Conservation (phyloP, 2,329 filamentous ascomycete genomes). For the Pseudocercospora fuligena region DNA sequence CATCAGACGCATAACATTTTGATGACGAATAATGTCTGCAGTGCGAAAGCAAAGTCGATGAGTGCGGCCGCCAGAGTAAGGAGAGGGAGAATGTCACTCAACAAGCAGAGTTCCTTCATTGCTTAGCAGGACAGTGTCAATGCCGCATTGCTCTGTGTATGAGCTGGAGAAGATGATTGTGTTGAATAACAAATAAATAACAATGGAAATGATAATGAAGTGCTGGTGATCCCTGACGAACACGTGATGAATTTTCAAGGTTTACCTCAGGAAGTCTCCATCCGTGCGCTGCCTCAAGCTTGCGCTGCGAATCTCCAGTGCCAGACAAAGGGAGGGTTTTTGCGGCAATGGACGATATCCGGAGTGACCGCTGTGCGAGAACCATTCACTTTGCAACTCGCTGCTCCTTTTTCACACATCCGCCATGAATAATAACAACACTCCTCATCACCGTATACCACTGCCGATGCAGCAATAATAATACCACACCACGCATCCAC, state of each 20-base stretch:
- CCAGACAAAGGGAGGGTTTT: neutral
- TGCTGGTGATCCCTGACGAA: neutral
- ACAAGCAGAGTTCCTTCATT: neutral
- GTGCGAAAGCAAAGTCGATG: neutral
- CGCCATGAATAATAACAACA: neutral
- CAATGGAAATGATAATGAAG: neutral
- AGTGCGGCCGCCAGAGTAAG: neutral
- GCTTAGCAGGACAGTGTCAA: neutral
- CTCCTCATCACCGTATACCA: neutral
- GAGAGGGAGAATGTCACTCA: neutral
- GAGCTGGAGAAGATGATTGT: neutral
- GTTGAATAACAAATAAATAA: neutral
- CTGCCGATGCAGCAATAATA: slow-evolving; percentile 4
- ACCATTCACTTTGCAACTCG: neutral
- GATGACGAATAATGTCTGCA: neutral
- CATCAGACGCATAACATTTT: neutral
- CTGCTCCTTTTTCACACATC: neutral
- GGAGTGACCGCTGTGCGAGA: slow-evolving; percentile 3
- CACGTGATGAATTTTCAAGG: neutral
- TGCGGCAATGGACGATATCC: neutral
- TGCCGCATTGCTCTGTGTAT: neutral
- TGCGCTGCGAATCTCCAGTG: neutral
- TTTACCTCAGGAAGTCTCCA: neutral
- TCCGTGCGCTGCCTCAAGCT: neutral
- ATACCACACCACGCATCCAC: neutral